Percentiles rank a stretch among this genome's conserved stretches.
Conservation (phyloP, 495 filamentous ascomycete genomes). For the Aspergillus sclerotioniger region DNA sequence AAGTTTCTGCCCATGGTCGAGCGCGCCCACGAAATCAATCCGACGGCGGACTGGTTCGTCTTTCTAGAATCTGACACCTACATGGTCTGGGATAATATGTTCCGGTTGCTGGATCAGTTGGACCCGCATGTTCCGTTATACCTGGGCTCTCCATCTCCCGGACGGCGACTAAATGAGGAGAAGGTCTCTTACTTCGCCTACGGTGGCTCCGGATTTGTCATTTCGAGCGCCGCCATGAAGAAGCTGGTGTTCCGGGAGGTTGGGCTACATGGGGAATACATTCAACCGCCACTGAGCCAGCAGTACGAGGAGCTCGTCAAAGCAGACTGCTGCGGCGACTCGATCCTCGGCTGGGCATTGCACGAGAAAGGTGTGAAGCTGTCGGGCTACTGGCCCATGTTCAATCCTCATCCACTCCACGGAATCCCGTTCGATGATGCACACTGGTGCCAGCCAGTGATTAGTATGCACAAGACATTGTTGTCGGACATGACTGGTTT, state of each 20-base stretch:
- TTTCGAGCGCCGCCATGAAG: conserved; percentile 50
- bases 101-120: conserved; percentile 51
- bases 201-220: conserved; percentile 52
- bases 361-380: conserved; percentile 42
- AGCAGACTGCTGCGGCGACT: conserved; percentile 52
- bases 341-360: conserved; percentile 50
- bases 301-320: conserved; percentile 36
- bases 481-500: conserved; percentile 26
- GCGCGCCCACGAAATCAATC: conserved; percentile 51
- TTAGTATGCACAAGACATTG: conserved; percentile 51
- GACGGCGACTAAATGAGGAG: conserved; percentile 31
- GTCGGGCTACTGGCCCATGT: conserved; percentile 53
- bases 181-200: conserved; percentile 47
- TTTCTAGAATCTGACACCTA: conserved; percentile 66
- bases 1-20: conserved; percentile 64
- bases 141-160: conserved; percentile 48
- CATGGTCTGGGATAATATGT: conserved; percentile 60
- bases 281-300: conserved; percentile 24
- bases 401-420: conserved; percentile 44
- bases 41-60: conserved; percentile 57
- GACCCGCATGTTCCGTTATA: conserved; percentile 50
- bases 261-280: conserved; percentile 18
- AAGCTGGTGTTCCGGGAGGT: conserved; percentile 23
- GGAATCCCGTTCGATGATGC: conserved; percentile 34
- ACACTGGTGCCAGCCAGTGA: conserved; percentile 52